These are phyloP conservation scores for Myxozyma sirexii DNA, from an alignment of 805 yeast species.

Conservation along the genomic window DNA sequence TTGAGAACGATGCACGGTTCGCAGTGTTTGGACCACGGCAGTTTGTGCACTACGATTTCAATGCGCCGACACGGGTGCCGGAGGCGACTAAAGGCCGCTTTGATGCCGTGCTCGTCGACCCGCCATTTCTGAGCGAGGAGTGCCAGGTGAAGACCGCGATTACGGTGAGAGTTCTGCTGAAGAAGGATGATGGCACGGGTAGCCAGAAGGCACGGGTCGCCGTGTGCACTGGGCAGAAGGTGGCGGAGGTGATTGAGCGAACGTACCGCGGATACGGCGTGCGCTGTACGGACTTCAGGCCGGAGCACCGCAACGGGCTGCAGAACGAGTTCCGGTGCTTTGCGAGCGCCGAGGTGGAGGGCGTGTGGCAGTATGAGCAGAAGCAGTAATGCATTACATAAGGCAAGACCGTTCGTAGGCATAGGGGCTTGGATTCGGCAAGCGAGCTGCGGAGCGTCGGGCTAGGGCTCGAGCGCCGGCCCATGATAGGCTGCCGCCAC, in stretches of 20 bases:
- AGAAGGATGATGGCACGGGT: not conserved
- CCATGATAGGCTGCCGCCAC: not conserved
- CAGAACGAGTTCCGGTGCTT: slow-evolving; percentile 88
- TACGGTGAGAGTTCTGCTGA: slow-evolving; percentile 63
- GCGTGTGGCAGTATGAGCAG: slow-evolving; percentile 58
- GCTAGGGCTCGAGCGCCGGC: not conserved
- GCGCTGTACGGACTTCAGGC: slow-evolving; percentile 60
- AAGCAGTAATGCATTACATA: too few relatives aligned
- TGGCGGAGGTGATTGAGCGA: slow-evolving; percentile 62
- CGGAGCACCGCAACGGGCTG: slow-evolving; percentile 82
- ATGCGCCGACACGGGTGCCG: slow-evolving; percentile 65
- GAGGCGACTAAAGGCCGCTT: slow-evolving; percentile 59
- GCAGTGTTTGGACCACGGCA: slow-evolving; percentile 64
- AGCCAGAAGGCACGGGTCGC: slow-evolving; percentile 45
- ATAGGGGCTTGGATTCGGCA: not conserved
- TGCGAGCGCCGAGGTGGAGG: slow-evolving; percentile 68
- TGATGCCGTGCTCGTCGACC: slow-evolving; percentile 77
- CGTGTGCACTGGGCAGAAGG: slow-evolving; percentile 90
- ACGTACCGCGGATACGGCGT: slow-evolving; percentile 65
- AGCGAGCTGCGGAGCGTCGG: slow-evolving; percentile 4
- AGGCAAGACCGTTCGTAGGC: too few relatives aligned
- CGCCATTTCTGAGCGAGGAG: slow-evolving; percentile 80
- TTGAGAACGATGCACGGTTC: slow-evolving; percentile 81
- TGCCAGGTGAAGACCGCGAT: slow-evolving; percentile 73
- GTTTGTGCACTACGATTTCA: slow-evolving; percentile 76